Evolutionary conservation across 306 rosid genomes (phyloP).

Genomic region (Vachellia pachyceras): DNA sequence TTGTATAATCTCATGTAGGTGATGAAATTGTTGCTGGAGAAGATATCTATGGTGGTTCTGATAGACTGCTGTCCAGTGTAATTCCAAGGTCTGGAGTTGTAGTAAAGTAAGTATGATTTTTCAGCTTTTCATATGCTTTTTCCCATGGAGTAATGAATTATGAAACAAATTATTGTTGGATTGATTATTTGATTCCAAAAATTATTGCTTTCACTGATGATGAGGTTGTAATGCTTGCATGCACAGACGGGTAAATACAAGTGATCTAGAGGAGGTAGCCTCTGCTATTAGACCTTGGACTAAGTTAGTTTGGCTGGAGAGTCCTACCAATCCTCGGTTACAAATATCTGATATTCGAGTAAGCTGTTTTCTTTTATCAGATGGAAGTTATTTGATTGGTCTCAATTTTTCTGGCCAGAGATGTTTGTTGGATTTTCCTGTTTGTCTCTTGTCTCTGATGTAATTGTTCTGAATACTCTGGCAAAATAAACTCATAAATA

Average conservation of each 20-base stretch:
- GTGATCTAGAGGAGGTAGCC: conserved; percentile 81
- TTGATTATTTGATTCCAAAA: conserved; percentile 17
- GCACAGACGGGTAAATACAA: conserved; percentile 80
- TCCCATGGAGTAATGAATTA: conserved; percentile 1
- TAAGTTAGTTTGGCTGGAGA: conserved; percentile 97
- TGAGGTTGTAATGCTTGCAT: conserved; percentile 39
- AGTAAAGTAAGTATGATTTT: conserved; percentile 78
- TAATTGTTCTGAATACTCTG: background rate
- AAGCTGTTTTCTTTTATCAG: conserved; percentile 37
- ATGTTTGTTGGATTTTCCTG: background rate
- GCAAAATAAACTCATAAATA: background rate
- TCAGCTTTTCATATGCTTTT: conserved; percentile 27
- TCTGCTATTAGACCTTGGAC: conserved; percentile 76
- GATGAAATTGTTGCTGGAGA: conserved; percentile 93
- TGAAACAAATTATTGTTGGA: conserved; percentile 19
- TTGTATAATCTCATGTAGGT: conserved; percentile 52
- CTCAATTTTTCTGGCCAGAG: background rate
- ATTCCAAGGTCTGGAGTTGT: conserved; percentile 75
- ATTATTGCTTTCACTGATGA: background rate
- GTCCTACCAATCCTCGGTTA: conserved; percentile 89
- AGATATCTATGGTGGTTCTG: conserved; percentile 87
- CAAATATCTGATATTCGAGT: conserved; percentile 85
- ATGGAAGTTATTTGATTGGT: background rate
- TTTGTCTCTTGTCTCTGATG: background rate
- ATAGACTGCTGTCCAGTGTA: conserved; percentile 81